phyloP scores from a whole-genome alignment of 192 early-diverging fungal species.

The Chytriomyces sp. region DNA sequence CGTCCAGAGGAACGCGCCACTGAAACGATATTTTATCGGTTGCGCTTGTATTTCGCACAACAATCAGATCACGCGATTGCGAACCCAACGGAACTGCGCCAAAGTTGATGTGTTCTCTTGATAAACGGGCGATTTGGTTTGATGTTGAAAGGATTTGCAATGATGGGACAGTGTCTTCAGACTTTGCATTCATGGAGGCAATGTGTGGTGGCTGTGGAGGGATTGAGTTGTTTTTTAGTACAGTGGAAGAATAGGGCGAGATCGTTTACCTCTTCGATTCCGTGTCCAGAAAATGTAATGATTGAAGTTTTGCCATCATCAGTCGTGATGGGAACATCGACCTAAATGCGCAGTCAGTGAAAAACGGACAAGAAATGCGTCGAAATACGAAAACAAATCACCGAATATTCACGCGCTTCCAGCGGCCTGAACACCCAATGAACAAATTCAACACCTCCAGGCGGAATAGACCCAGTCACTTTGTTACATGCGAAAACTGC shows the following conservation, averaged over 20 bases:
- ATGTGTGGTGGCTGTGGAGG: not conserved
- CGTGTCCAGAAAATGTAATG: conserved; percentile 55
- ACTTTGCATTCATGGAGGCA: conserved; percentile 25
- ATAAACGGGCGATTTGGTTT: conserved; percentile 44
- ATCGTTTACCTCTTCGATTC: conserved; percentile 36
- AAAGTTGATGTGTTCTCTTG: conserved; percentile 57
- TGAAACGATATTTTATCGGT: conserved; percentile 39
- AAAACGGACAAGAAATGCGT: not conserved
- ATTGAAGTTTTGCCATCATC: conserved; percentile 52
- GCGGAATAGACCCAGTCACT: conserved; percentile 42
- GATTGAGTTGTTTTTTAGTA: not conserved
- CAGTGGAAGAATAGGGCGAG: not conserved
- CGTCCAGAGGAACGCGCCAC: too few relatives aligned
- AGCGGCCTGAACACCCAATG: conserved; percentile 61
- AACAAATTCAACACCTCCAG: conserved; percentile 47
- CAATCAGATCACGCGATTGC: conserved; percentile 46
- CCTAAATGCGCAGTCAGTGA: conserved; percentile 27
- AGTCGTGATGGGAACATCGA: conserved; percentile 56
- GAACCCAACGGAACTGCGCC: conserved; percentile 54
- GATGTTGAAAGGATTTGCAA: conserved; percentile 46
- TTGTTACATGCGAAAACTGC: conserved; percentile 49
- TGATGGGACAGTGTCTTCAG: conserved; percentile 49
- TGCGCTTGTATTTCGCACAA: conserved; percentile 46
- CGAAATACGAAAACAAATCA: not conserved
- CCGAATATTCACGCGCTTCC: conserved; percentile 55